Evolutionary conservation across 768 basidiomycete genomes (phyloP).

Genomic region (Exidia glandulosa): DNA sequence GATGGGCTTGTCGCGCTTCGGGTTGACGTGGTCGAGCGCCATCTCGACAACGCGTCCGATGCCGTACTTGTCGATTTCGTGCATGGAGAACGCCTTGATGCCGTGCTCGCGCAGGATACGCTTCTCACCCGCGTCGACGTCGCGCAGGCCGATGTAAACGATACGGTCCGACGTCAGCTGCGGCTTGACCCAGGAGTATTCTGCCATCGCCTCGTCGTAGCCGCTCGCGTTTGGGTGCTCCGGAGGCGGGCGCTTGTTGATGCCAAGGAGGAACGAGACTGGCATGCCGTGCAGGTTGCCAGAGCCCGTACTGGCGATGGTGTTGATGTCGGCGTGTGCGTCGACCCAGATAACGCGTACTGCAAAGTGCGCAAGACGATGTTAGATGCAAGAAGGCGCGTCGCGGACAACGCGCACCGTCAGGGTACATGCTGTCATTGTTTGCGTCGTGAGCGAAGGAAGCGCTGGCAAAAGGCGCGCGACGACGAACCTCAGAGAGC

Average conservation of each 20-base stretch:
- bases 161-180: conserved; percentile 59
- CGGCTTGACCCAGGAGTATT: conserved; percentile 53
- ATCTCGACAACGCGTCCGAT: conserved; percentile 93
- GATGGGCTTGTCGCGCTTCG: conserved; percentile 69
- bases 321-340: conserved; percentile 97
- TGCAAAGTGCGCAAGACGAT: conserved; percentile 10
- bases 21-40: conserved; percentile 92
- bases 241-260: conserved; percentile 16
- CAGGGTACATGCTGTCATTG: conserved; percentile 49
- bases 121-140: conserved; percentile 84
- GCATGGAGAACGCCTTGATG: conserved; percentile 87
- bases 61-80: conserved; percentile 74
- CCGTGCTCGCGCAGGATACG: conserved; percentile 73
- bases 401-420: conserved; percentile 29
- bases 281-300: conserved; percentile 99
- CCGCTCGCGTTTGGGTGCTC: conserved; percentile 25
- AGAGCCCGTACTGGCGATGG: conserved; percentile 34
- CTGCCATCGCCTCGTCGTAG: conserved; percentile 26
- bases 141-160: conserved; percentile 96
- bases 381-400: background rate
- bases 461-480: conserved; percentile 10
- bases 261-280: conserved; percentile 76
- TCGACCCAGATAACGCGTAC: conserved; percentile 88
- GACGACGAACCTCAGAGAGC: conserved; percentile 79
- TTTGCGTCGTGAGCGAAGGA: background rate